Conservation (phyloP, 208 protist genomes). For the Eutreptiella sp. region DNA sequence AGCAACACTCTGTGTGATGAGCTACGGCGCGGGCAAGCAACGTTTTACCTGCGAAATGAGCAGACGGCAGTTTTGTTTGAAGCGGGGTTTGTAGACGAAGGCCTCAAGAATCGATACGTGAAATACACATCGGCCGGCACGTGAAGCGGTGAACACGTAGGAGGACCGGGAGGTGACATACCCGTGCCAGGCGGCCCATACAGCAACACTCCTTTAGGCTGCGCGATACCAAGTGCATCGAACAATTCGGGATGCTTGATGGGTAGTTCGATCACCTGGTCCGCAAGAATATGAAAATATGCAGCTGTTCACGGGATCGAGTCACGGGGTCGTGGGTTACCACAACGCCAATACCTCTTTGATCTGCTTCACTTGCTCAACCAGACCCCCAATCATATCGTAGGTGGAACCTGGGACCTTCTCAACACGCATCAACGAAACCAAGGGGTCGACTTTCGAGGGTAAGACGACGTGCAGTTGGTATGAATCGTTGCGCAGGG, state of each 20-base stretch:
- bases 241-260: conserved; percentile 99
- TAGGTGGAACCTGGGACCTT: conserved; percentile 99
- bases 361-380: conserved; percentile 98
- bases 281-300: too few relatives aligned
- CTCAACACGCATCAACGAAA: conserved; percentile 99
- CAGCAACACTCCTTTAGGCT: conserved; percentile 98
- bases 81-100: conserved; percentile 20
- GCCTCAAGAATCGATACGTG: conserved; percentile 11
- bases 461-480: conserved; percentile 96
- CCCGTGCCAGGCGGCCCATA: conserved; percentile 93
- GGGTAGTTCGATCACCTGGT: conserved; percentile 94
- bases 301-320: too few relatives aligned
- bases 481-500: conserved; percentile 91
- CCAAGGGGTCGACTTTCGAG: conserved; percentile 97
- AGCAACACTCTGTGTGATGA: conserved; percentile 96
- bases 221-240: conserved; percentile 97
- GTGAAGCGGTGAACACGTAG: neutral
- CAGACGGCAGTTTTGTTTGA: too few relatives aligned
- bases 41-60: conserved; percentile 91
- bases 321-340: too few relatives aligned
- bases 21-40: conserved; percentile 97
- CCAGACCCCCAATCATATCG: conserved; percentile 99
- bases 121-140: neutral
- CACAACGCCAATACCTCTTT: too few relatives aligned
- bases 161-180: conserved; percentile 3